Conservation (phyloP, 2,329 filamentous ascomycete species). For the Penicillium sp. region DNA sequence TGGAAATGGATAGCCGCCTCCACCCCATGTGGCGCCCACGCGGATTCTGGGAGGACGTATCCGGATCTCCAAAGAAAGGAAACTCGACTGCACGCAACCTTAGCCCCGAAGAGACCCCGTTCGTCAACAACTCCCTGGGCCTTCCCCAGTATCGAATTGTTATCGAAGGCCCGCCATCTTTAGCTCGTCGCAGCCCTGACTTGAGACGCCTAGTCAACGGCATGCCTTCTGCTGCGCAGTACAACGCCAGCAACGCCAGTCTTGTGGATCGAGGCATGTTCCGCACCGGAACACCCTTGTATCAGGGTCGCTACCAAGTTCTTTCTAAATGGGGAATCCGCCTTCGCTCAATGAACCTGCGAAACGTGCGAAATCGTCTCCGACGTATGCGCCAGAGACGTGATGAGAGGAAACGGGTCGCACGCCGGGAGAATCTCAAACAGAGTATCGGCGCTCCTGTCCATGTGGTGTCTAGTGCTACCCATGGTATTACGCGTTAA, state of each 20-base stretch:
- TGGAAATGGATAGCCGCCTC: slow-evolving; percentile 49
- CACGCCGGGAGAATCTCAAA: slow-evolving; percentile 53
- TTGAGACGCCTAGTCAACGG: slow-evolving; percentile 26
- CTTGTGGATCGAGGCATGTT: slow-evolving; percentile 31
- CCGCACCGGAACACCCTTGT: slow-evolving; percentile 32
- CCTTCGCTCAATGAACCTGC: slow-evolving; percentile 53
- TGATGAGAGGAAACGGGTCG: slow-evolving; percentile 51
- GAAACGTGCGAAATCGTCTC: slow-evolving; percentile 50
- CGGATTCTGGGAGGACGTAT: slow-evolving; percentile 62
- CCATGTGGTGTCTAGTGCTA: slow-evolving; percentile 35
- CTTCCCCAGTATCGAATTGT: slow-evolving; percentile 52
- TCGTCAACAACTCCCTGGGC: slow-evolving; percentile 58
- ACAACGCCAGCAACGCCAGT: slow-evolving; percentile 32
- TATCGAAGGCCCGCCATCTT: slow-evolving; percentile 41
- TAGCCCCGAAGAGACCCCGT: slow-evolving; percentile 33
- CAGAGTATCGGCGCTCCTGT: slow-evolving; percentile 53
- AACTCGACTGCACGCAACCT: slow-evolving; percentile 33
- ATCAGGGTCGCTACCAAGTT: slow-evolving; percentile 28
- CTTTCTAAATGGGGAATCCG: slow-evolving; percentile 48
- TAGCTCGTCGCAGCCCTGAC: slow-evolving; percentile 34
- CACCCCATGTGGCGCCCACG: slow-evolving; percentile 65
- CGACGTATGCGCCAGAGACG: slow-evolving; percentile 43
- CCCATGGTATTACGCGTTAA: slow-evolving; percentile 16
- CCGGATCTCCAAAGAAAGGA: slow-evolving; percentile 39
- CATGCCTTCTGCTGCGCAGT: slow-evolving; percentile 14